Evolutionary conservation across 371 early-diverging fungal species (phyloP).

Genomic region (Mucor lusitanicus): DNA sequence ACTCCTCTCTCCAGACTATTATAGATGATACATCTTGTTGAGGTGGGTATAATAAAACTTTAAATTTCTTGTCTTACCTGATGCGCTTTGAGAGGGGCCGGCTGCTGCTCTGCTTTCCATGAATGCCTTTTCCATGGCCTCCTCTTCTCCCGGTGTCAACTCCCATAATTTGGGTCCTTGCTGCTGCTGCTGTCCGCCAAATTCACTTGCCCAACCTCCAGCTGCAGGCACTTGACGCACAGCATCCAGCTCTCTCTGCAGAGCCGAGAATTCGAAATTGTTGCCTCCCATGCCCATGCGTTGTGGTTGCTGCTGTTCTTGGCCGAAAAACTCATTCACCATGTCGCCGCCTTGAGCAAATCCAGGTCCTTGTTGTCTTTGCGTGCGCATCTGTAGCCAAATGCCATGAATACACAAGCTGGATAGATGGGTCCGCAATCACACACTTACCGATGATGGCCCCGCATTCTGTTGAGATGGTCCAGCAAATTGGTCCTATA

Average conservation of each 20-base stretch:
- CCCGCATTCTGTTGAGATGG: slow-evolving; percentile 33
- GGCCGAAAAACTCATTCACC: slow-evolving; percentile 62
- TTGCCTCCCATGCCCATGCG: slow-evolving; percentile 11
- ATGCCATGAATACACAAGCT: background rate
- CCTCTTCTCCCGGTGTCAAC: slow-evolving; percentile 58
- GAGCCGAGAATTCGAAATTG: slow-evolving; percentile 54
- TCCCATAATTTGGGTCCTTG: slow-evolving; percentile 57
- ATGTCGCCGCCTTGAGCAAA: slow-evolving; percentile 37
- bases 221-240: slow-evolving; percentile 42
- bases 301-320: slow-evolving; percentile 38
- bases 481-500: slow-evolving; percentile 44
- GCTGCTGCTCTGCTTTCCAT: slow-evolving; percentile 46
- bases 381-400: slow-evolving; percentile 24
- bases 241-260: slow-evolving; percentile 54
- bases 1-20: slow-evolving; percentile 63
- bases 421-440: background rate
- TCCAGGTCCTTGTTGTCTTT: slow-evolving; percentile 27
- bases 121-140: slow-evolving; percentile 64
- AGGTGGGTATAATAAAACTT: background rate
- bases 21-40: background rate
- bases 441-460: slow-evolving; percentile 35
- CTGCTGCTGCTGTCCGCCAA: slow-evolving; percentile 27
- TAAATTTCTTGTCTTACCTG: slow-evolving; percentile 24
- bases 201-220: slow-evolving; percentile 59
- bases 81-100: slow-evolving; percentile 30